Percentiles rank a stretch among this genome's conserved stretches.
phyloP scores from a whole-genome alignment of 2,329 filamentous ascomycete species.

The Didymella pinodella region DNA sequence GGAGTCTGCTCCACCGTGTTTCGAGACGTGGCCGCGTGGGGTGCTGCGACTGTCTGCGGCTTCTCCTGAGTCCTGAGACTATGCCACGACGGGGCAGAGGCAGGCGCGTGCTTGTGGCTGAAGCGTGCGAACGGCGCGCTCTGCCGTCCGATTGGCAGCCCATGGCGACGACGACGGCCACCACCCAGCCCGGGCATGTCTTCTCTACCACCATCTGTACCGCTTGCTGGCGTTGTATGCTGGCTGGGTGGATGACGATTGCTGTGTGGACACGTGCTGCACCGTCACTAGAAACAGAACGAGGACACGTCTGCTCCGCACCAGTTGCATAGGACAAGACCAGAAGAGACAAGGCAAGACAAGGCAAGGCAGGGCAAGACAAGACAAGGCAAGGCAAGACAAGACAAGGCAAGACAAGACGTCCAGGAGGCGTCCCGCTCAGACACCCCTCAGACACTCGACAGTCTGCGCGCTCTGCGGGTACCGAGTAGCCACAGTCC shows the following conservation, averaged over 20 bases:
- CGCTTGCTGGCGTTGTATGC: not conserved
- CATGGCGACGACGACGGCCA: not conserved
- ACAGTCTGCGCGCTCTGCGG: not conserved
- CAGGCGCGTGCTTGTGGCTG: constrained; percentile 10
- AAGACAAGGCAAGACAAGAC: not conserved
- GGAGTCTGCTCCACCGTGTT: constrained; percentile 15
- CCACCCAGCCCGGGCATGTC: not conserved
- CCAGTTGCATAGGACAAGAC: too few species aligned
- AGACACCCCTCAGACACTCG: not conserved
- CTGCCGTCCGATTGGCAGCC: constrained; percentile 15
- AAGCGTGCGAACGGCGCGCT: constrained; percentile 8
- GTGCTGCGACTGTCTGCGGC: constrained; percentile 1
- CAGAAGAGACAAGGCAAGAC: not conserved
- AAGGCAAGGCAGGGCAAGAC: too few species aligned
- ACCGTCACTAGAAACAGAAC: not conserved
- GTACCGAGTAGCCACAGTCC: not conserved
- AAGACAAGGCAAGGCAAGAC: too few species aligned
- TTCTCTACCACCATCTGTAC: not conserved
- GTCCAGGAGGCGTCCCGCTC: not conserved
- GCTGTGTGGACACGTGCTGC: not conserved
- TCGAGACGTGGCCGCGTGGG: constrained; percentile 19
- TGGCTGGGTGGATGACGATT: not conserved
- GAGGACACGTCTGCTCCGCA: not conserved
- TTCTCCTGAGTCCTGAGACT: constrained; percentile 15
- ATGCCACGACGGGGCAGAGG: not conserved